phyloP scores from a whole-genome alignment of 164 flowering plant species.

The Litsea cubeba region DNA sequence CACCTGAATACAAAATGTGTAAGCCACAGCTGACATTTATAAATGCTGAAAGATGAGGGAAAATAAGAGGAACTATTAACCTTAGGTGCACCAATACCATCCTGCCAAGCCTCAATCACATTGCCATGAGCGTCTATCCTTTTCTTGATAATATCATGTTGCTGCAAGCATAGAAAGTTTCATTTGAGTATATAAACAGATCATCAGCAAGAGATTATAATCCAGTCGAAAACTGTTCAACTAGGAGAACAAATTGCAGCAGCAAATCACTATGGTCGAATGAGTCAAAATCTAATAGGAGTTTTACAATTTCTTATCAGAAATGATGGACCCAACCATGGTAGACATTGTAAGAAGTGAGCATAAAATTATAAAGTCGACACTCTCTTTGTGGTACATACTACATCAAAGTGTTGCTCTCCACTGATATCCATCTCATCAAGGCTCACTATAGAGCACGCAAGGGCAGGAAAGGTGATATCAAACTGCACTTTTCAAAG shows the following conservation, averaged over 20 bases:
- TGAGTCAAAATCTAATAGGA: not conserved
- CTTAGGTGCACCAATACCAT: constrained; percentile 78
- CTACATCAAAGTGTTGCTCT: constrained; percentile 79
- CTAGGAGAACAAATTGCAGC: not conserved
- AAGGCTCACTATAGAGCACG: constrained; percentile 67
- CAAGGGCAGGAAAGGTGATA: constrained; percentile 64
- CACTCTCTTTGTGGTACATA: constrained; percentile 21
- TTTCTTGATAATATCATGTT: constrained; percentile 76
- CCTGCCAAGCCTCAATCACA: constrained; percentile 58
- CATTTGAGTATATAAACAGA: not conserved
- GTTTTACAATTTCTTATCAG: not conserved
- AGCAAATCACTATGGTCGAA: not conserved
- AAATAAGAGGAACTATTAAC: constrained; percentile 25
- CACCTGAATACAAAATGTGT: not conserved
- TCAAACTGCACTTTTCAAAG: constrained; percentile 58
- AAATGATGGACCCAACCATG: not conserved
- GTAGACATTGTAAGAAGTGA: not conserved
- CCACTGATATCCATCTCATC: constrained; percentile 87
- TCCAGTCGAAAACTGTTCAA: not conserved
- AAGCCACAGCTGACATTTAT: too few relatives aligned
- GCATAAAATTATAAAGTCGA: not conserved
- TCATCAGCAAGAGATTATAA: not conserved
- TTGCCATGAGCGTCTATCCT: constrained; percentile 66
- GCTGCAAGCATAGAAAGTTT: constrained; percentile 31
- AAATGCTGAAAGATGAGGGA: not conserved